phyloP scores from a whole-genome alignment of 192 early-diverging fungal genomes.

The Nowakowskiella sp. region DNA sequence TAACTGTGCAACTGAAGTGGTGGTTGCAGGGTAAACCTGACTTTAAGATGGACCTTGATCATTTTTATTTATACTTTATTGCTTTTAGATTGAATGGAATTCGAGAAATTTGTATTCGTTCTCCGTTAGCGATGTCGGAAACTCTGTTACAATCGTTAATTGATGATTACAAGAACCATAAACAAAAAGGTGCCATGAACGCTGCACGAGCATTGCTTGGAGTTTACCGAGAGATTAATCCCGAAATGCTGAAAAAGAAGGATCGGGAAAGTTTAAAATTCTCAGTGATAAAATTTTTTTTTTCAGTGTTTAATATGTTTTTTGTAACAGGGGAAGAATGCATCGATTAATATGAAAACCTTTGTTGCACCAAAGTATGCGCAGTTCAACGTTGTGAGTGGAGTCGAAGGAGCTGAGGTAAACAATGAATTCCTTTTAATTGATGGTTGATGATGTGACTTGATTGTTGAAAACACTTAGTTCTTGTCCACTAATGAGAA shows the following conservation, averaged over 20 bases:
- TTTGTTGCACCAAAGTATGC: constrained; percentile 63
- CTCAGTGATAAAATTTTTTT: neutral
- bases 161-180: constrained; percentile 81
- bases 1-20: constrained; percentile 85
- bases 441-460: too few species aligned
- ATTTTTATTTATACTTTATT: too few species aligned
- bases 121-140: constrained; percentile 83
- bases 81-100: constrained; percentile 33
- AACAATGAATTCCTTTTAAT: too few species aligned
- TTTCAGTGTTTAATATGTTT: too few species aligned
- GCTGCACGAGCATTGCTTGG: constrained; percentile 82
- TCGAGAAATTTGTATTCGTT: constrained; percentile 78
- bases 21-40: constrained; percentile 88
- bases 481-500: too few species aligned
- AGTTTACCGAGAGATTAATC: constrained; percentile 94
- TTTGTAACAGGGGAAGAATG: constrained; percentile 63
- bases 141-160: constrained; percentile 80
- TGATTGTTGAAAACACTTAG: too few species aligned
- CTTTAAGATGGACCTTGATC: too few species aligned
- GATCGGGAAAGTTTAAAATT: constrained; percentile 51
- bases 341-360: constrained; percentile 62
- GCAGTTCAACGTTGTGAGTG: constrained; percentile 52
- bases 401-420: constrained; percentile 75
- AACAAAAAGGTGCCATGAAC: constrained; percentile 84
- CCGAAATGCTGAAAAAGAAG: constrained; percentile 83